Conservation (phyloP, 306 rosid genomes). For the Cucumis cinereus region DNA sequence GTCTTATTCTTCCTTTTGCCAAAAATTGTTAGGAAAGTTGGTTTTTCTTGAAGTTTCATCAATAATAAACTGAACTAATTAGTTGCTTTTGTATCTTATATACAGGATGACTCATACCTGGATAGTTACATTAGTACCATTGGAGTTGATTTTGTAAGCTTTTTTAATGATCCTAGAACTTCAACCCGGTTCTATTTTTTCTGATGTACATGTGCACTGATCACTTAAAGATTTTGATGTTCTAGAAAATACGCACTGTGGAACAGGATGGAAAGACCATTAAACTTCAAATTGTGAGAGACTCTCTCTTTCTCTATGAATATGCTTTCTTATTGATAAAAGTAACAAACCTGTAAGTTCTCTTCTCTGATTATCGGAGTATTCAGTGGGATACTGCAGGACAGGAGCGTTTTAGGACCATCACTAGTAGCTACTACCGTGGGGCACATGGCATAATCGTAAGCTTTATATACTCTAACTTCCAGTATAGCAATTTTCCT, state of each 20-base stretch:
- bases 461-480: background rate
- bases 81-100: background rate
- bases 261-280: conserved; percentile 49
- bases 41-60: background rate
- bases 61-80: background rate
- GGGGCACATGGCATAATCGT: conserved; percentile 53
- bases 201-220: background rate
- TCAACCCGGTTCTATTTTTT: background rate
- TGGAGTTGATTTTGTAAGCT: conserved; percentile 49
- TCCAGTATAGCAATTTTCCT: background rate
- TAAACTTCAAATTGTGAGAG: conserved; percentile 45
- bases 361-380: background rate
- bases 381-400: conserved; percentile 46
- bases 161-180: background rate
- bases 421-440: conserved; percentile 52
- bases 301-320: background rate
- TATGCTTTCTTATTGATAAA: background rate
- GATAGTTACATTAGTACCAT: conserved; percentile 50
- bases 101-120: conserved; percentile 40
- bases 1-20: background rate
- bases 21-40: background rate
- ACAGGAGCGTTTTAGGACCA: conserved; percentile 49
- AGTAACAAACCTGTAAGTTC: background rate
- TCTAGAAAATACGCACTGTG: conserved; percentile 43
- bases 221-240: background rate